phyloP scores from a whole-genome alignment of 257 asterid genomes.

The Agastache rugosa region DNA sequence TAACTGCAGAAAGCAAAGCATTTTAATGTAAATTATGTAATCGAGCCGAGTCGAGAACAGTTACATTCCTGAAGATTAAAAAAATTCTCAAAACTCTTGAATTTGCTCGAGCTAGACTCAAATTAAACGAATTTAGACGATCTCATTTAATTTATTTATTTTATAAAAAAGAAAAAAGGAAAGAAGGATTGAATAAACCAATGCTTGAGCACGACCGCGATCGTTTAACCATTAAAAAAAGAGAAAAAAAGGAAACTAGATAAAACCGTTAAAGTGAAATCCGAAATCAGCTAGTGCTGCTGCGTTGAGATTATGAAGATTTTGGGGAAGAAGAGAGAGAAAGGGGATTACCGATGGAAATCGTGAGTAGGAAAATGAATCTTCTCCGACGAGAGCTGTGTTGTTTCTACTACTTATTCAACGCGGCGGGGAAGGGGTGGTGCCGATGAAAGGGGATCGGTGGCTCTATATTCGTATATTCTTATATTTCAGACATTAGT shows the following conservation, averaged over 20 bases:
- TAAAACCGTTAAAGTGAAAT: background rate
- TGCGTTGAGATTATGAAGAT: background rate
- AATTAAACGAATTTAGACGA: background rate
- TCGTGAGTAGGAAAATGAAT: background rate
- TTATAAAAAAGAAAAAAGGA: background rate
- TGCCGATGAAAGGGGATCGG: slow-evolving; percentile 22
- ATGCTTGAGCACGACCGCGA: background rate
- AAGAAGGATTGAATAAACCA: background rate
- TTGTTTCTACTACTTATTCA: background rate
- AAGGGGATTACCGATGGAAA: background rate
- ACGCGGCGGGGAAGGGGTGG: slow-evolving; percentile 23
- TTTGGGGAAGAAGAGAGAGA: background rate
- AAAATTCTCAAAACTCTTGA: background rate
- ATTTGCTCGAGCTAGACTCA: background rate
- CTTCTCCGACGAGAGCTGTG: background rate
- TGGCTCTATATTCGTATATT: background rate
- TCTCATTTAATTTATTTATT: background rate
- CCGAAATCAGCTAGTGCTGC: background rate
- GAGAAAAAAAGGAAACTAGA: background rate
- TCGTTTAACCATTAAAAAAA: background rate
- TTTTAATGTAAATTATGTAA: background rate
- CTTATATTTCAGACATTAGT: too few relatives aligned
- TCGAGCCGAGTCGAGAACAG: background rate
- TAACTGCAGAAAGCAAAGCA: background rate
- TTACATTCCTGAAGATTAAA: background rate